phyloP scores from a whole-genome alignment of 768 basidiomycete species.

The Trametes villosa region DNA sequence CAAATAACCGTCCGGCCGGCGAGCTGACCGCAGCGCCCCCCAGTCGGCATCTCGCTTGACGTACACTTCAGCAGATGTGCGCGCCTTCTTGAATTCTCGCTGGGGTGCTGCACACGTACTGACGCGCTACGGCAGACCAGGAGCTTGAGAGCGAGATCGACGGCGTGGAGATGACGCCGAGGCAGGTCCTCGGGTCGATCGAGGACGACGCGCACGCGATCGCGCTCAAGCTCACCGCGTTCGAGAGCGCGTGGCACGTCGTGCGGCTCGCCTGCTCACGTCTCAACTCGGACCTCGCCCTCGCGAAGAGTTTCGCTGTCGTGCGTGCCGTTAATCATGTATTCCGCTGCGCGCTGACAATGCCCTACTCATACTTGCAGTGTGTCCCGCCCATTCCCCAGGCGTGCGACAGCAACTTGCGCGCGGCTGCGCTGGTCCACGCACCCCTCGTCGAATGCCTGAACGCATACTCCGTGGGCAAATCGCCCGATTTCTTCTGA shows the following conservation, averaged over 20 bases:
- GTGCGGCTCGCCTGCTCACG: slow-evolving; percentile 28
- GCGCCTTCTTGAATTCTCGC: neutral
- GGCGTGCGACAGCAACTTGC: slow-evolving; percentile 28
- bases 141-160: slow-evolving; percentile 9
- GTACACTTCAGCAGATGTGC: slow-evolving; percentile 22
- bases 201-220: slow-evolving; percentile 29
- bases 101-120: neutral
- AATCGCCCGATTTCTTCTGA: slow-evolving; percentile 23
- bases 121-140: slow-evolving; percentile 4
- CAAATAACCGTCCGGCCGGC: neutral
- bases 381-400: slow-evolving; percentile 19
- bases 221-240: slow-evolving; percentile 26
- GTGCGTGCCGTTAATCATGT: slow-evolving; percentile 15
- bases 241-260: slow-evolving; percentile 37
- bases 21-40: neutral
- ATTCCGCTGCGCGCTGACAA: neutral
- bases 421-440: slow-evolving; percentile 26
- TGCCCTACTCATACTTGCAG: neutral
- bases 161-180: slow-evolving; percentile 15
- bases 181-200: slow-evolving; percentile 11
- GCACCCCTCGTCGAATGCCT: slow-evolving; percentile 33
- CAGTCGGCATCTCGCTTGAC: slow-evolving; percentile 27
- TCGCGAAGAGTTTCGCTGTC: slow-evolving; percentile 26
- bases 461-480: slow-evolving; percentile 31
- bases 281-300: slow-evolving; percentile 29